Conservation (phyloP, 306 rosid species). For the Corylus avellana region DNA sequence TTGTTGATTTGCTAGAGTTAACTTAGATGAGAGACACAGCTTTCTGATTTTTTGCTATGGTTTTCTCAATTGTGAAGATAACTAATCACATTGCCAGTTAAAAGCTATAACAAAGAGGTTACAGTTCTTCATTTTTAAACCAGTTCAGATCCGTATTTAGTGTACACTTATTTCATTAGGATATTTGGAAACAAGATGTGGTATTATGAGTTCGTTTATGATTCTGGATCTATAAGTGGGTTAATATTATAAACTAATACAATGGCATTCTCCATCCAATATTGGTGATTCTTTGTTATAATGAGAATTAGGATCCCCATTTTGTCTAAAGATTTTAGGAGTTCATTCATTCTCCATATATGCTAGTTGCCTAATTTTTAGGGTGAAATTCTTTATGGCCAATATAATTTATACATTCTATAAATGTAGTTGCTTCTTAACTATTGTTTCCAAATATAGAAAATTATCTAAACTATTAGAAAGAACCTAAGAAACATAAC, state of each 20-base stretch:
- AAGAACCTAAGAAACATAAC: slow-evolving; percentile 2
- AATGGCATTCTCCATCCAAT: not conserved
- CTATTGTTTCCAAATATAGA: not conserved
- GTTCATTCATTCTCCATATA: not conserved
- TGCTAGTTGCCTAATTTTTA: not conserved
- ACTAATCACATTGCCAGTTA: not conserved
- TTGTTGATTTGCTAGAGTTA: not conserved
- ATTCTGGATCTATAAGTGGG: not conserved
- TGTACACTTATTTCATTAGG: not conserved
- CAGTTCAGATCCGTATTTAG: not conserved
- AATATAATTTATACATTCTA: not conserved
- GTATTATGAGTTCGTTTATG: not conserved
- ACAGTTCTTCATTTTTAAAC: not conserved
- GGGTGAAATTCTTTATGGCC: not conserved
- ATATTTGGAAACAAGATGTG: not conserved
- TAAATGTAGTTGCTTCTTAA: not conserved
- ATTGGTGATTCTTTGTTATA: slow-evolving; percentile 4
- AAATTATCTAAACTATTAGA: slow-evolving; percentile 4
- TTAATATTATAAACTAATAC: not conserved
- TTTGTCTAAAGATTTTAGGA: not conserved
- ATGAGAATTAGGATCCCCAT: not conserved
- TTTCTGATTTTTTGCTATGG: not conserved
- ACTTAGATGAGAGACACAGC: not conserved
- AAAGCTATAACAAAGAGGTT: not conserved
- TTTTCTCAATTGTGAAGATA: not conserved